Base-by-base conservation (phyloP, 139 green algal genomes). In the Coccomyxa sp. region DNA sequence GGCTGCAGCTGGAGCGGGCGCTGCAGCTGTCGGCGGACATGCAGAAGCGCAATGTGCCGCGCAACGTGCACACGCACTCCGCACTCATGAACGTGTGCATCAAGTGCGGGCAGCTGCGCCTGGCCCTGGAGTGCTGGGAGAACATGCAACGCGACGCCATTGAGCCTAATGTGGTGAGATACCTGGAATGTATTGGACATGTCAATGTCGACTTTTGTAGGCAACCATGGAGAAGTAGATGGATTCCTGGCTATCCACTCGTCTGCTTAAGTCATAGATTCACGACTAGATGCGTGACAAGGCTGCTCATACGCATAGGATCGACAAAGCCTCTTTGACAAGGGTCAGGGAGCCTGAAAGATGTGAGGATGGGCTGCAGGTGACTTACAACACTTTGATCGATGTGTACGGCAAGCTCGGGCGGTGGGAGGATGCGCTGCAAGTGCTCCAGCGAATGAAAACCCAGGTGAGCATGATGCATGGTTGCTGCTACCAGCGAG, bases 311-410 rank as follows among this genome's bases (percentile, higher is more conserved):
- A n/a, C n/a, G n/a, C n/a, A n/a, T n/a, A n/a, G n/a, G n/a, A n/a
- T n/a, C n/a, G n/a, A n/a, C n/a, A n/a, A n/a, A n/a, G n/a, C n/a
- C n/a, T n/a, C n/a, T n/a, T n/a, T n/a, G n/a, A n/a, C n/a, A n/a
- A n/a, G n/a, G n/a, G n/a, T n/a, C n/a, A n/a, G n/a, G n/a, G n/a
- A n/a, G n/a, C n/a, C n/a, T n/a, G n/a, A n/a, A n/a, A n/a, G n/a
- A n/a, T n/a, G n/a, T n/a, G n/a, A n/a, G n/a, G n/a, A n/a, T n/a
- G n/a, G n/a, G n/a, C 50, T 64, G 50, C 50, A 64, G 27, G 83
- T 95, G 10, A 95, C 91, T 1, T 95, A 89, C 89, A 94, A 94
- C 79, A 93, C 89, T 22, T 82, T 95, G 0, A 93, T 95, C 31
- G 88, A 92, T 68, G 73, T 83, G 64, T 90, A 93, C 78, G 87